Base-by-base conservation (phyloP, 176 grass and related monocot species). In the Tillandsia fasciculata region DNA sequence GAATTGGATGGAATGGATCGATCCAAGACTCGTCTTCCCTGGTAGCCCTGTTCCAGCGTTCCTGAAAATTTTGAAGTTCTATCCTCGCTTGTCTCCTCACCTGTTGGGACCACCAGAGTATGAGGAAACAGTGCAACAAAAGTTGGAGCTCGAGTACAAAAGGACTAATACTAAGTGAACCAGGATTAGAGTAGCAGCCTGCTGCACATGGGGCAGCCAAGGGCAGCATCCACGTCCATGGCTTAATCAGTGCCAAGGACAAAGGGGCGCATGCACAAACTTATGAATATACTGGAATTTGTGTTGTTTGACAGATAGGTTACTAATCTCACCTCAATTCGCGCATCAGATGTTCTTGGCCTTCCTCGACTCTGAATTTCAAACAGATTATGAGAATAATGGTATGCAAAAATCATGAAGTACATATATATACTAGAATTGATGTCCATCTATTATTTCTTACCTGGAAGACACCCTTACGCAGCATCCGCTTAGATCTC, bases 1-100 rank as follows among this genome's bases (percentile, higher is more conserved):
- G 13, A 61, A n/a, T 9, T 61, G 17, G 13, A 61, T 17, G 64
- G 52, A 86, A 89, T 15, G 90, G 86, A 74, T 94, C 90, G 1
- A 87, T 58, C 90, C 90, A 94, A 33, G 57, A 67, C 68, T 70
- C 64, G 28, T 87, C 86, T 82, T 90, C 90, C 70, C 71, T 90
- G 17, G 74, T 9, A 3, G 90, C 90, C 24, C 73, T 63, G 27
- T 89, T 70, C 90, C 90, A 94, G 10, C 90, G 71, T 66, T 80
- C 83, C 72, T 89, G 80, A 48, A 94, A 90, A 66, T 70, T 67
- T 26, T 64, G 66, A 76, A 89, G 86, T 78, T 94, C 88, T 1
- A 69, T 48, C 15, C 76, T 52, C 10, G 88, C 81, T 74, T 68
- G 80, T 80, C 84, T 87, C 72, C 88, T 78, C 63, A 87, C 29